Base-by-base conservation (phyloP, 2,329 filamentous ascomycete species). In the Paramyrothecium roridum region DNA sequence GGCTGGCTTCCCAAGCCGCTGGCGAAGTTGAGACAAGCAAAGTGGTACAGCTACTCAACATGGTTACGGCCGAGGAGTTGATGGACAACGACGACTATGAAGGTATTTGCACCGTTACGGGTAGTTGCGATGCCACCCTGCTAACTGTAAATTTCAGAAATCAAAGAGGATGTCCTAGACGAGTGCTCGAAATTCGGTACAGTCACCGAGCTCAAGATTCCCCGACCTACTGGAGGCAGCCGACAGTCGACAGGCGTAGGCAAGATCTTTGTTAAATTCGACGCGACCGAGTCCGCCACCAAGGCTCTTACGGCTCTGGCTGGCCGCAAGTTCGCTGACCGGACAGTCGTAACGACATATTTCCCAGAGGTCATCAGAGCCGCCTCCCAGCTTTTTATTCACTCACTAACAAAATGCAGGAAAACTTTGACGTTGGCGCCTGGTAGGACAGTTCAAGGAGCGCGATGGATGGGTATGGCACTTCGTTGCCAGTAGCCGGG, bases 191-290 rank as follows among this genome's bases (percentile, higher is more conserved):
- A 99, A 73, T 99, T 89, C 68, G 95, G 96, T 58, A 82, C 80
- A 52, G 84, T 99, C 26, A 61, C 92, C 46, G 90, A 92, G n/a
- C 78, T 98, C 73, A 99, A 99, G 79, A 88, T 99, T 56, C 95
- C 95, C 4, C 85, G 95, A 57, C 93, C 95, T 2, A 86, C 84
- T 21, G 90, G 90, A 63, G 91, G 90, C 50, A 90, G 87, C 71
- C 86, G 92, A 64, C 89, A 95, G 69, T 90, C 88, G 21, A 84
- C 91, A 30, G 95, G 95, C 49, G 92, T 99, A 21, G 95, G 95
- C 70, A 99, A 98, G 81, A 98, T 99, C 63, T 99, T 88, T 70
- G 88, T 99, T 77, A 98, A 97, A 72, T 99, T 91, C 68, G 90
- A 95, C 61, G 84, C 80, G 3, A 77, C 83, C 2, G 91, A 92